phyloP scores from a whole-genome alignment of 768 basidiomycete genomes.

The Pleurotus sapidus region DNA sequence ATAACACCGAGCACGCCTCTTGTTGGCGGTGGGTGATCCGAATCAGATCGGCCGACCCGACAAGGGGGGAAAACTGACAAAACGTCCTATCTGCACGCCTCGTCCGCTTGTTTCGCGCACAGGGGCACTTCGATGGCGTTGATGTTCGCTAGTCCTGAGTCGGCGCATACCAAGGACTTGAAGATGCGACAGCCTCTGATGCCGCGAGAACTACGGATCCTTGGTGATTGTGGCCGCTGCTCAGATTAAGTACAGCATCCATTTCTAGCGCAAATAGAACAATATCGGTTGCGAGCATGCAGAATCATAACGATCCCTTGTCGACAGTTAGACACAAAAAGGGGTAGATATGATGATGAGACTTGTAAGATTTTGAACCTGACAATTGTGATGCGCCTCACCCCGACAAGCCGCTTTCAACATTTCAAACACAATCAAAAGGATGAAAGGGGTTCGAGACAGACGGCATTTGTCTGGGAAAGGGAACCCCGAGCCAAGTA shows the following conservation, averaged over 20 bases:
- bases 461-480: slow-evolving; percentile 2
- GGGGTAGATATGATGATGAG: too few species aligned
- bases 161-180: not conserved
- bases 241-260: too few species aligned
- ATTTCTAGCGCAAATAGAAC: too few species aligned
- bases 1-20: too few species aligned
- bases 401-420: not conserved
- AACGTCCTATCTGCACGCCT: slow-evolving; percentile 5
- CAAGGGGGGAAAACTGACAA: slow-evolving; percentile 1
- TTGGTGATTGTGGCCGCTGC: not conserved
- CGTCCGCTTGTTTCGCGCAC: not conserved
- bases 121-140: slow-evolving; percentile 1
- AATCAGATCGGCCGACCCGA: slow-evolving; percentile 1
- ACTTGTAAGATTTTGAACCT: too few species aligned
- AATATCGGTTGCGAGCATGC: too few species aligned
- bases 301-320: too few species aligned
- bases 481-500: slow-evolving; percentile 8
- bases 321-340: too few species aligned
- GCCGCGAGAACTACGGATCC: not conserved
- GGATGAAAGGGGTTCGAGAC: slow-evolving; percentile 1
- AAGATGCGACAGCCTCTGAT: not conserved
- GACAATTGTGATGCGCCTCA: slow-evolving; percentile 1
- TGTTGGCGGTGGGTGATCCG: not conserved
- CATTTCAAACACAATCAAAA: slow-evolving; percentile 7
- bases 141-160: not conserved